A percentile compares a stretch with the other conserved stretches of the same genome.
phyloP scores from a whole-genome alignment of 106 monocot species.

The Phalaenopsis equestris region DNA sequence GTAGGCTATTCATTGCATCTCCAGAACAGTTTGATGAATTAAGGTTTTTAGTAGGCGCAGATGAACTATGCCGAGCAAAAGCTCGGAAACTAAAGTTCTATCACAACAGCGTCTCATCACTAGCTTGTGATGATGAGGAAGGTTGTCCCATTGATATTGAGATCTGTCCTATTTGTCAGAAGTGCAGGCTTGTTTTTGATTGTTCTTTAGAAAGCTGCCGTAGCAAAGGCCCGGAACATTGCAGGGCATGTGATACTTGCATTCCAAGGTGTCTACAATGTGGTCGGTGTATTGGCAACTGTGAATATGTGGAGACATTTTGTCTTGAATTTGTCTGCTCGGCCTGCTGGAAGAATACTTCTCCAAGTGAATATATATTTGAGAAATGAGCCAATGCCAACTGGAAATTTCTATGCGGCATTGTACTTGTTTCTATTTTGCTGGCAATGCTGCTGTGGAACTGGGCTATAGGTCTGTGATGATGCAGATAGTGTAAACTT shows the following conservation, averaged over 20 bases:
- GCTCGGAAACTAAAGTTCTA: constrained; percentile 22
- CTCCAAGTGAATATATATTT: not conserved
- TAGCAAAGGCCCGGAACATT: constrained; percentile 4
- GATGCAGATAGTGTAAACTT: no score
- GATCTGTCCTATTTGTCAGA: constrained; percentile 41
- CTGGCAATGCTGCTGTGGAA: no score
- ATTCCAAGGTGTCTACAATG: constrained; percentile 46
- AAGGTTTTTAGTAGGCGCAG: constrained; percentile 13
- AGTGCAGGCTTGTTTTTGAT: constrained; percentile 41
- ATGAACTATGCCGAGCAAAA: constrained; percentile 9
- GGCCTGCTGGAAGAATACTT: constrained; percentile 16
- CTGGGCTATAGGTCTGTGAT: no score
- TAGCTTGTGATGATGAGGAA: constrained; percentile 19
- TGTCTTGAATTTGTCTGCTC: constrained; percentile 32
- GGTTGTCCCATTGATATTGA: constrained; percentile 45
- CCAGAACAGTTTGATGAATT: constrained; percentile 34
- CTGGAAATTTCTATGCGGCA: not conserved
- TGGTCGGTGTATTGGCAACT: constrained; percentile 49
- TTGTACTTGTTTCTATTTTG: not conserved
- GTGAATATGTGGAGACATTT: constrained; percentile 46
- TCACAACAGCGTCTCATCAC: constrained; percentile 17
- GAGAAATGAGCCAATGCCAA: not conserved
- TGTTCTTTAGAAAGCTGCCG: constrained; percentile 41
- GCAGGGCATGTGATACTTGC: constrained; percentile 48
- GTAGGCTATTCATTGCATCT: constrained; percentile 24